Percentiles rank a stretch among this genome's conserved stretches.
These are phyloP conservation scores for Austroboletus novae-zelandiae DNA, from an alignment of 1,284 basidiomycete genomes.

Conservation along the genomic window DNA sequence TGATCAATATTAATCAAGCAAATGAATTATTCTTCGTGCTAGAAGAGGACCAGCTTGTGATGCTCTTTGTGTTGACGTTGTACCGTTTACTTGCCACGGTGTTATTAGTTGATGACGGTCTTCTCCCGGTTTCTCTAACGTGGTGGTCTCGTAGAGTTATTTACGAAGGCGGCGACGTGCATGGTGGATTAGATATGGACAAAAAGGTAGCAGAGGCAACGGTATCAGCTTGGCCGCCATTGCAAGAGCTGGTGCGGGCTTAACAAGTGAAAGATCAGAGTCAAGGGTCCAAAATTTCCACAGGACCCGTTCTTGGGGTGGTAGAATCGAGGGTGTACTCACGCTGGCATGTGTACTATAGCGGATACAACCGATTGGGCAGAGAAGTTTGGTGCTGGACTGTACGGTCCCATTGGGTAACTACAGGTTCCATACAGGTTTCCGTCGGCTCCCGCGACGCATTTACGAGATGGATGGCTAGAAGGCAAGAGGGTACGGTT, in stretches of 20 bases:
- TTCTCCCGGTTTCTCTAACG: neutral
- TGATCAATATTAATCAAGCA: neutral
- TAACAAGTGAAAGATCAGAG: neutral
- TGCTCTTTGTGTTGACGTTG: neutral
- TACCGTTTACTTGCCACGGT: neutral
- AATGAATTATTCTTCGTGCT: neutral
- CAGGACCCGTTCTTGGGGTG: neutral
- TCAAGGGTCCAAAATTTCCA: neutral
- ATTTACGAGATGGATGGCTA: constrained; percentile 4
- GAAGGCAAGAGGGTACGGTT: neutral
- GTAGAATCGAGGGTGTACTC: neutral
- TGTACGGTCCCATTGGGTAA: neutral
- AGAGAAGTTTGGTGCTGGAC: neutral
- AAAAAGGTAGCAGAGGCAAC: too few species aligned
- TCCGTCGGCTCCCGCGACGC: constrained; percentile 4
- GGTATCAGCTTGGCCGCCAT: neutral
- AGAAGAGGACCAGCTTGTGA: neutral
- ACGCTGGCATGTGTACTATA: neutral
- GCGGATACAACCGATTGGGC: neutral
- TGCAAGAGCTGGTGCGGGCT: neutral
- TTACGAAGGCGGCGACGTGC: neutral
- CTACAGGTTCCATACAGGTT: neutral
- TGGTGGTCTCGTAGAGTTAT: neutral
- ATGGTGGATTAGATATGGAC: neutral
- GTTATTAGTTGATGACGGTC: neutral